Percentiles rank a stretch among this genome's conserved stretches.
These are phyloP conservation scores for Curvularia lunata DNA, from an alignment of 2,329 filamentous ascomycete genomes.

Conservation along the genomic window DNA sequence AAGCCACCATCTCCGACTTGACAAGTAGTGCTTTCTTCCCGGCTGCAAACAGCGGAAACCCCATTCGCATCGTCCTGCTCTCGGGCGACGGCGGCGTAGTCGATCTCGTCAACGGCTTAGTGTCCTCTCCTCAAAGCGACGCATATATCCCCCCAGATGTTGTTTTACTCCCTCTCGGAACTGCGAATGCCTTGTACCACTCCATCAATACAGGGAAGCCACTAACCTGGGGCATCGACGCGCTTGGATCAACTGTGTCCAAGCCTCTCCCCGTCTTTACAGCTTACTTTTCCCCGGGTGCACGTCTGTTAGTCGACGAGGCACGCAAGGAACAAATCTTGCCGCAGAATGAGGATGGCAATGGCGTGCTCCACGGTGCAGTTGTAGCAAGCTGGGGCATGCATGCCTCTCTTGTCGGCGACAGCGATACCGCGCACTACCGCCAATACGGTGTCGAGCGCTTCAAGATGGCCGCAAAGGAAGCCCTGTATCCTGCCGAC, in stretches of 20 bases:
- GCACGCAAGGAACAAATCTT: conserved; percentile 51
- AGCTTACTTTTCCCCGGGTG: conserved; percentile 54
- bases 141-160: conserved; percentile 61
- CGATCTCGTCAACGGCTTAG: conserved; percentile 77
- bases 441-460: conserved; percentile 76
- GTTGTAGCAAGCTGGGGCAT: conserved; percentile 91
- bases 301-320: conserved; percentile 53
- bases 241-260: conserved; percentile 45
- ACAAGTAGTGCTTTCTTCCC: conserved; percentile 58
- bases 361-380: conserved; percentile 65
- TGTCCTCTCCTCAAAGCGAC: conserved; percentile 36
- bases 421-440: conserved; percentile 85
- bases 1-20: conserved; percentile 69
- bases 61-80: conserved; percentile 70
- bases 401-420: conserved; percentile 85
- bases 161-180: conserved; percentile 60
- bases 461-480: conserved; percentile 83
- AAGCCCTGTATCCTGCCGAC: conserved; percentile 68
- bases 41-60: conserved; percentile 54
- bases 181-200: conserved; percentile 58
- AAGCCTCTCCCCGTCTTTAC: conserved; percentile 53
- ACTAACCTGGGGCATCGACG: conserved; percentile 51
- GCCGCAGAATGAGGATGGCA: conserved; percentile 29
- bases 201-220: conserved; percentile 49
- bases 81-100: conserved; percentile 88